Percentiles rank a stretch among this genome's conserved stretches.
These are phyloP conservation scores for Phytophthora melonis DNA, from an alignment of 352 stramenopile genomes.

Conservation along the genomic window DNA sequence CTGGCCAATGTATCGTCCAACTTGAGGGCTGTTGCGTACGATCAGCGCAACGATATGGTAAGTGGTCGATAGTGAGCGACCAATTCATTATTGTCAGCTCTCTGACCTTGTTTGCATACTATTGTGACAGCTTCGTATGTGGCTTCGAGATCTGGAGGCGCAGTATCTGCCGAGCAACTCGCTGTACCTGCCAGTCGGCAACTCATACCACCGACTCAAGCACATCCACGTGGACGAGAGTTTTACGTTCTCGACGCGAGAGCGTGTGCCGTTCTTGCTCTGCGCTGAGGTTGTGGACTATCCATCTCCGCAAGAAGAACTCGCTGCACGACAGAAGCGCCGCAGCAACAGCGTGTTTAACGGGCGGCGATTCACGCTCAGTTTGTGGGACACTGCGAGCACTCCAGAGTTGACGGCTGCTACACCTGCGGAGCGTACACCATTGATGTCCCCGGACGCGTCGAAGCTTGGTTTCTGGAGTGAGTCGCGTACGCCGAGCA, in stretches of 20 bases:
- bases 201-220: slow-evolving; percentile 81
- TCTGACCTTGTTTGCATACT: background rate
- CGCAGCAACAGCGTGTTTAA: slow-evolving; percentile 67
- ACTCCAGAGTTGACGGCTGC: slow-evolving; percentile 43
- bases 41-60: slow-evolving; percentile 77
- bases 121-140: slow-evolving; percentile 61
- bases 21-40: slow-evolving; percentile 64
- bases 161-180: slow-evolving; percentile 83
- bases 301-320: slow-evolving; percentile 42
- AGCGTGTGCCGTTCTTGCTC: slow-evolving; percentile 83
- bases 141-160: slow-evolving; percentile 68
- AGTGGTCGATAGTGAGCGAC: background rate
- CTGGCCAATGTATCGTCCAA: slow-evolving; percentile 84
- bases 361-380: slow-evolving; percentile 65
- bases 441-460: slow-evolving; percentile 65
- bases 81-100: background rate
- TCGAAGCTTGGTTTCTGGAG: slow-evolving; percentile 85
- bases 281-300: slow-evolving; percentile 86
- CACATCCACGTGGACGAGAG: slow-evolving; percentile 80
- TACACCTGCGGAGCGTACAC: slow-evolving; percentile 45
- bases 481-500: slow-evolving; percentile 65
- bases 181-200: slow-evolving; percentile 81
- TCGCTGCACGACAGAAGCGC: slow-evolving; percentile 36
- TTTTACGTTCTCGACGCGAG: slow-evolving; percentile 86
- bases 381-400: slow-evolving; percentile 66